A percentile compares a stretch with the other conserved stretches of the same genome.
These are phyloP conservation scores for Mycena sanguinolenta DNA, from an alignment of 768 basidiomycete species.

Conservation along the genomic window DNA sequence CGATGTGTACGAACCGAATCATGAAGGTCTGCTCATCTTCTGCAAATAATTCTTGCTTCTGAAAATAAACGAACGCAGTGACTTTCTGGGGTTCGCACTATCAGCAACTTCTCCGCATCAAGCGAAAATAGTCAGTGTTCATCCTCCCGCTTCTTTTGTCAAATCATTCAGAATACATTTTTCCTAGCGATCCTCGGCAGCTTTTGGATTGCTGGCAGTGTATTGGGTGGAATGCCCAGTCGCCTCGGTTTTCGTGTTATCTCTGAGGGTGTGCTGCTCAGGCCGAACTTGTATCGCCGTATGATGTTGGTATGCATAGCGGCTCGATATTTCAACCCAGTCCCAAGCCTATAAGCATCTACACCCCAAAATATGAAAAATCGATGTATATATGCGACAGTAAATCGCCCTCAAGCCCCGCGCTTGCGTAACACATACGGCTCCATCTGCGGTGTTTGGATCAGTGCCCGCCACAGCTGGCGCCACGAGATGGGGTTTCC, in stretches of 20 bases:
- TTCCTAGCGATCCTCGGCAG: conserved; percentile 8
- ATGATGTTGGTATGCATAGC: no score
- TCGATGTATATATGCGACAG: no score
- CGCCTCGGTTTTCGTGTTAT: conserved; percentile 23
- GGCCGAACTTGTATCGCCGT: no score
- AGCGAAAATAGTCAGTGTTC: conserved; percentile 24
- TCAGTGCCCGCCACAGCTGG: conserved; percentile 77
- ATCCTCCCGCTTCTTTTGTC: neutral
- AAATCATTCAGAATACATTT: neutral
- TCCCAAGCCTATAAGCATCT: no score
- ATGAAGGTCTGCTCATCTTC: no score
- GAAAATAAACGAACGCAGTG: no score
- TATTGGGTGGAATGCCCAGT: conserved; percentile 21
- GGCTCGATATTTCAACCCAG: no score
- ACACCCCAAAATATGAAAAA: no score
- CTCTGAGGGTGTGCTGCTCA: no score
- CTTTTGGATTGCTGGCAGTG: conserved; percentile 29
- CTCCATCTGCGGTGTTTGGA: conserved; percentile 63
- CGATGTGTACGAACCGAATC: conserved; percentile 62
- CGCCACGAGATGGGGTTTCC: conserved; percentile 87
- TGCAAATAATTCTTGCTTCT: no score
- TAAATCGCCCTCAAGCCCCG: neutral
- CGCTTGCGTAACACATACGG: conserved; percentile 64
- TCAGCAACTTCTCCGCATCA: conserved; percentile 13
- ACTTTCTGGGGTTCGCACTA: conserved; percentile 29